These are phyloP conservation scores for Fusarium sambucinum DNA, from an alignment of 2,329 filamentous ascomycete genomes.

Conservation along the genomic window DNA sequence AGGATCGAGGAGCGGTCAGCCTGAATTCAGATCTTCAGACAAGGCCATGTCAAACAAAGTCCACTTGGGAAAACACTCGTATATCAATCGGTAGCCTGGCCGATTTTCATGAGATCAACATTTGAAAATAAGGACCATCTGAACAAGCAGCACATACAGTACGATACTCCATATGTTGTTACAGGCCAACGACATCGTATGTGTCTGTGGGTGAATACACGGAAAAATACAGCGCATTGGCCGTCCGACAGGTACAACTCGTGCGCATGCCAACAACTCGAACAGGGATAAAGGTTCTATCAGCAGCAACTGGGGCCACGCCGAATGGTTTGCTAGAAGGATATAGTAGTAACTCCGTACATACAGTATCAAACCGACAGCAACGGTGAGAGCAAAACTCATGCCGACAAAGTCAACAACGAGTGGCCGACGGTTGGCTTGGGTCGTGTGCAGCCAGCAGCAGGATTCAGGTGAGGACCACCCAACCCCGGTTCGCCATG, in stretches of 20 bases:
- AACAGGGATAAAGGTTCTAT: constrained; percentile 36
- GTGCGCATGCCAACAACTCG: constrained; percentile 21
- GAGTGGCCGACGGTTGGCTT: constrained; percentile 43
- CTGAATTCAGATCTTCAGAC: constrained; percentile 29
- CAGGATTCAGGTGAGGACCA: constrained; percentile 48
- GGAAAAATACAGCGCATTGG: constrained; percentile 18
- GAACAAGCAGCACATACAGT: constrained; percentile 1
- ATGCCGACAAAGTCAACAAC: constrained; percentile 40
- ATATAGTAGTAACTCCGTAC: neutral
- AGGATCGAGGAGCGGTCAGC: constrained; percentile 38
- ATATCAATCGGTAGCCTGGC: constrained; percentile 4
- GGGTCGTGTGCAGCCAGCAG: constrained; percentile 47
- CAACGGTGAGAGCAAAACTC: constrained; percentile 44
- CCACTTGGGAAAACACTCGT: neutral
- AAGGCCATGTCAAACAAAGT: constrained; percentile 8
- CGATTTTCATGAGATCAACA: constrained; percentile 24
- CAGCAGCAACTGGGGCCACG: constrained; percentile 43
- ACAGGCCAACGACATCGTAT: constrained; percentile 12
- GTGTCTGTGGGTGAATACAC: constrained; percentile 10
- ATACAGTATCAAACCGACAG: constrained; percentile 48
- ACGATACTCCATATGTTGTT: constrained; percentile 4
- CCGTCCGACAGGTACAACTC: constrained; percentile 24
- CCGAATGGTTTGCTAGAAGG: constrained; percentile 38
- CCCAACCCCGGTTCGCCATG: constrained; percentile 42
- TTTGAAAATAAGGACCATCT: constrained; percentile 21